Evolutionary conservation across 2,329 filamentous ascomycete species (phyloP).

Genomic region (Cladosporium sp.): DNA sequence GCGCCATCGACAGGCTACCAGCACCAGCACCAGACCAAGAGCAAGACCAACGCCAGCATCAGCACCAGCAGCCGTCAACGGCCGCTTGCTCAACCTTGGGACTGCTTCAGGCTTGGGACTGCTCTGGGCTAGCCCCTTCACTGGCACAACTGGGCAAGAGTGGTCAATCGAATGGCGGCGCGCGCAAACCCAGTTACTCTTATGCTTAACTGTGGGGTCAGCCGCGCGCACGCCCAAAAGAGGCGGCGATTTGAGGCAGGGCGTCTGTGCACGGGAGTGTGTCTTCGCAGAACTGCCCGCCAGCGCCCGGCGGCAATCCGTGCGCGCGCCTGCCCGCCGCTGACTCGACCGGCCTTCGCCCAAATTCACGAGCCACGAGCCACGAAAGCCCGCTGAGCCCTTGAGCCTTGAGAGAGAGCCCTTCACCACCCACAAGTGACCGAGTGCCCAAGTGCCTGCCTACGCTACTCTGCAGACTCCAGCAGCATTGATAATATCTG

Average conservation of each 20-base stretch:
- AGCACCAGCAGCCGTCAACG: background rate
- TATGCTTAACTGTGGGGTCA: constrained; percentile 31
- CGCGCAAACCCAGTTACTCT: constrained; percentile 30
- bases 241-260: background rate
- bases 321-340: constrained; percentile 2
- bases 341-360: constrained; percentile 5
- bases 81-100: constrained; percentile 1
- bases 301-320: background rate
- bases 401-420: no score
- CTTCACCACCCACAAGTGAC: no score
- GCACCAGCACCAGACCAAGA: no score
- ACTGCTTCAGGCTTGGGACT: background rate
- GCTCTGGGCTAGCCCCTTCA: no score
- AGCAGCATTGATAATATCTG: constrained; percentile 18
- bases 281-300: background rate
- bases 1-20: background rate
- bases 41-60: background rate
- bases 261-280: background rate
- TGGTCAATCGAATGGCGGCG: constrained; percentile 21
- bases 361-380: no score
- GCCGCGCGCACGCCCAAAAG: constrained; percentile 1
- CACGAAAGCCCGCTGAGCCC: no score
- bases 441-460: no score
- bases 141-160: no score
- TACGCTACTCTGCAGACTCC: constrained; percentile 17